Percentiles rank a stretch among this genome's conserved stretches.
These are phyloP conservation scores for Suillus decipiens DNA, from an alignment of 768 basidiomycete genomes.

Conservation along the genomic window DNA sequence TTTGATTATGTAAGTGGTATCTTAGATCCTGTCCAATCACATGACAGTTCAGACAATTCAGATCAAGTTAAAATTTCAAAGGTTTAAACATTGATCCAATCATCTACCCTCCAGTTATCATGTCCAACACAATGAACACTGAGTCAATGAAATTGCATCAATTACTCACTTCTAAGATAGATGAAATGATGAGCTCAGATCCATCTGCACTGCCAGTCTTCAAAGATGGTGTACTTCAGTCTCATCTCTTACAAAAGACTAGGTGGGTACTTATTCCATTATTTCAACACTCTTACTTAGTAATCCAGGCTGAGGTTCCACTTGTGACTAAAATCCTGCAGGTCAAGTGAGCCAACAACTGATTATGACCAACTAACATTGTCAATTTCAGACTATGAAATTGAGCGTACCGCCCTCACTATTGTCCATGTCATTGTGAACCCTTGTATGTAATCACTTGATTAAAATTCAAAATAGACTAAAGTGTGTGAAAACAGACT, in stretches of 20 bases:
- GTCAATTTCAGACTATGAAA: constrained; percentile 1
- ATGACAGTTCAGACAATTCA: too few relatives aligned
- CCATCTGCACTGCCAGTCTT: too few relatives aligned
- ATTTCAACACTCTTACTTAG: background rate
- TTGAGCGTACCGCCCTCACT: background rate
- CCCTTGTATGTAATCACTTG: constrained; percentile 1
- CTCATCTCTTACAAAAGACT: background rate
- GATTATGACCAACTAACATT: background rate
- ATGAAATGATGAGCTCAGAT: too few relatives aligned
- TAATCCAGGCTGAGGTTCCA: background rate
- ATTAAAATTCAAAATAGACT: background rate
- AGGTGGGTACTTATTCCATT: background rate
- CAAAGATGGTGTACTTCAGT: background rate
- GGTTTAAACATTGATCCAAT: too few relatives aligned
- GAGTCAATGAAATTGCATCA: too few relatives aligned
- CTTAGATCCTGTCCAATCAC: too few relatives aligned
- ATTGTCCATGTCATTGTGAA: background rate
- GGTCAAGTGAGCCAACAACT: background rate
- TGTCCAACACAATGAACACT: too few relatives aligned
- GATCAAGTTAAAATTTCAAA: too few relatives aligned
- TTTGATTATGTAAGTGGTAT: too few relatives aligned
- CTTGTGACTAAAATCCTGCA: background rate
- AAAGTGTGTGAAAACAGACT: background rate
- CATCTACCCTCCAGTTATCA: too few relatives aligned
- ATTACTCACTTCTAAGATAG: too few relatives aligned